Conservation (phyloP, 1,139 yeast genomes). For the Chernovozyma aurita region DNA sequence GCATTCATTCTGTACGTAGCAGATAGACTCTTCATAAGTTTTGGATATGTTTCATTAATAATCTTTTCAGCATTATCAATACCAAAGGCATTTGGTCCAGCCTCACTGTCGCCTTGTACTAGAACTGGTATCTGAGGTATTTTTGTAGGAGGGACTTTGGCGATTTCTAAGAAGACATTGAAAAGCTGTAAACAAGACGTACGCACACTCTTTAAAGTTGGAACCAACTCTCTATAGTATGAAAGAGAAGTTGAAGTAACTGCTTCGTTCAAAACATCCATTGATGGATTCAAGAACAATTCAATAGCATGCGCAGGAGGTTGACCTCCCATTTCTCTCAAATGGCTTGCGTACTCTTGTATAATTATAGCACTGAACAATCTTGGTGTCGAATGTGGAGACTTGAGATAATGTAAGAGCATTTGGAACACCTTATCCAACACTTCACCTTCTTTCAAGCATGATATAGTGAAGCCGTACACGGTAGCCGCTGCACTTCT, state of each 20-base stretch:
- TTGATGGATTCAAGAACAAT: conserved; percentile 26
- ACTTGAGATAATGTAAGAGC: conserved; percentile 40
- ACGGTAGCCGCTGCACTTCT: conserved; percentile 76
- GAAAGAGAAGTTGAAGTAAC: conserved; percentile 43
- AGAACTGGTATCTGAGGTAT: conserved; percentile 82
- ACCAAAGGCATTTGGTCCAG: conserved; percentile 92
- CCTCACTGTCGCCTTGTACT: conserved; percentile 91
- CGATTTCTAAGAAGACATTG: conserved; percentile 70
- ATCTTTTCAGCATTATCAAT: conserved; percentile 73
- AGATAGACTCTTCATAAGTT: conserved; percentile 59
- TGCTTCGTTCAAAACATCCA: conserved; percentile 28
- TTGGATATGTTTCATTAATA: conserved; percentile 60
- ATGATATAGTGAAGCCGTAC: conserved; percentile 65
- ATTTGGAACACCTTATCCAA: conserved; percentile 34
- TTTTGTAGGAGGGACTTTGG: conserved; percentile 69
- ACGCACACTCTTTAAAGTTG: conserved; percentile 78
- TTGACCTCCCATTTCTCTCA: conserved; percentile 15
- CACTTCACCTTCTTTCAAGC: conserved; percentile 37
- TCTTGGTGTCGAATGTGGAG: conserved; percentile 79
- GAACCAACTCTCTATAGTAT: conserved; percentile 78
- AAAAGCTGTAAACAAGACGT: conserved; percentile 83
- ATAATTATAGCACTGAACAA: conserved; percentile 64
- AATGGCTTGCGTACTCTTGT: conserved; percentile 61
- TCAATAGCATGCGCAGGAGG: conserved; percentile 18
- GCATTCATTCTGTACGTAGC: conserved; percentile 71